Percentiles rank a stretch among this genome's conserved stretches.
Evolutionary conservation across 1,284 basidiomycete species (phyloP).

Genomic region (Boletus sp.): DNA sequence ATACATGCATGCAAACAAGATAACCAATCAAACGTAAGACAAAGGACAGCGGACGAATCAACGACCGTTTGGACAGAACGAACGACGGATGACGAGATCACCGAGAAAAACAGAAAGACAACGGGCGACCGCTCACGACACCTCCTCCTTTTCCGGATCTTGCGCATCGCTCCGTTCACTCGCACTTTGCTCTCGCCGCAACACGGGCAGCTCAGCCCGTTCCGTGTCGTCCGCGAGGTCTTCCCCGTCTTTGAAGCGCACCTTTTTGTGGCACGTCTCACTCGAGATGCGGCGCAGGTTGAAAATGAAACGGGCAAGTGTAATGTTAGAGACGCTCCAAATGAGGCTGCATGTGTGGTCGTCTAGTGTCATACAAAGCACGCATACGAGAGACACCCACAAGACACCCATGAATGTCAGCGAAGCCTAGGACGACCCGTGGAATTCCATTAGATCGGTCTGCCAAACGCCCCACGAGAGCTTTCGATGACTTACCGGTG

Average conservation of each 20-base stretch:
- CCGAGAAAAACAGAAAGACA: too few species aligned
- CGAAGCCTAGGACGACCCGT: slow-evolving; percentile 29
- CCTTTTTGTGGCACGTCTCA: neutral
- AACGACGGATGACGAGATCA: too few species aligned
- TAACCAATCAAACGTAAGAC: too few species aligned
- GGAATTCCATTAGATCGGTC: too few species aligned
- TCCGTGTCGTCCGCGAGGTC: slow-evolving; percentile 1
- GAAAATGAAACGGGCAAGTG: slow-evolving; percentile 37
- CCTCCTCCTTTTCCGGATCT: neutral
- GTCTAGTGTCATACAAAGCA: neutral
- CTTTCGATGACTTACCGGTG: slow-evolving; percentile 27
- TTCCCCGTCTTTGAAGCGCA: neutral
- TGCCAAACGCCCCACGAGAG: neutral
- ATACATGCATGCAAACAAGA: too few species aligned
- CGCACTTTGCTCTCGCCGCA: neutral
- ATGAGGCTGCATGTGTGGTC: slow-evolving; percentile 35
- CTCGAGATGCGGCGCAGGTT: slow-evolving; percentile 32
- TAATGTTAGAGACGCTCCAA: slow-evolving; percentile 38
- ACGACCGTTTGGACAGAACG: too few species aligned
- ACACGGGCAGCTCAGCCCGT: slow-evolving; percentile 7
- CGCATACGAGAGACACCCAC: slow-evolving; percentile 16
- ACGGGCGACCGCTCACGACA: too few species aligned
- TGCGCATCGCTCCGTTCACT: neutral
- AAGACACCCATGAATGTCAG: slow-evolving; percentile 29
- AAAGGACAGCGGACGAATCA: too few species aligned